These are phyloP conservation scores for Phytopythium chamaehyphon DNA, from an alignment of 352 stramenopile genomes.

Conservation along the genomic window DNA sequence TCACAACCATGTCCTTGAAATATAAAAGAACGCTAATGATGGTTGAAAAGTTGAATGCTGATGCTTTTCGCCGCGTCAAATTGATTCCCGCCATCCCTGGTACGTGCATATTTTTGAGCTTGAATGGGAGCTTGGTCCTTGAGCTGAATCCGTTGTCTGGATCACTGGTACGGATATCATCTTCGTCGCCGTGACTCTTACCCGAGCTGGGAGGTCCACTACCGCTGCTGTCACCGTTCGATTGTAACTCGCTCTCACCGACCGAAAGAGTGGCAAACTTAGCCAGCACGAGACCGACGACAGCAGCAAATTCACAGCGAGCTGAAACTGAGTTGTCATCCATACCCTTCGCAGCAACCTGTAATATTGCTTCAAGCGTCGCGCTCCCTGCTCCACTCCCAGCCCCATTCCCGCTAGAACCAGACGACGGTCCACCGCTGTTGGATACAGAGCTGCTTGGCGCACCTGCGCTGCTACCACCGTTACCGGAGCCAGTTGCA, in stretches of 20 bases:
- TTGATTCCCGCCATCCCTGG: constrained; percentile 56
- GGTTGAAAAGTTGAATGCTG: constrained; percentile 62
- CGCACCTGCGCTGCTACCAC: constrained; percentile 7
- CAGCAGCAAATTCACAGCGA: constrained; percentile 7
- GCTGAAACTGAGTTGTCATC: constrained; percentile 50
- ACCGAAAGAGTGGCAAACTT: constrained; percentile 58
- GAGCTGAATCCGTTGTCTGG: constrained; percentile 5
- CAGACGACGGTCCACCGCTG: background rate
- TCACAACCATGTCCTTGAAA: constrained; percentile 69
- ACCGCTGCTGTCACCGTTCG: constrained; percentile 9
- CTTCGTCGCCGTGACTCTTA: constrained; percentile 8
- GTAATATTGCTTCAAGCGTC: constrained; percentile 66
- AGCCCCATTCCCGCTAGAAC: constrained; percentile 5
- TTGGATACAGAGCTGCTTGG: background rate
- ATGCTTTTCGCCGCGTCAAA: constrained; percentile 53
- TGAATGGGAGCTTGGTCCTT: constrained; percentile 71
- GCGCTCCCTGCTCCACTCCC: constrained; percentile 16
- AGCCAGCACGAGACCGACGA: constrained; percentile 73
- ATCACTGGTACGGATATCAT: constrained; percentile 8
- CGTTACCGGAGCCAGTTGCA: constrained; percentile 6
- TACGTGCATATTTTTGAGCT: constrained; percentile 52
- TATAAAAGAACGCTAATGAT: constrained; percentile 72
- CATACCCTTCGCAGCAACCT: constrained; percentile 70
- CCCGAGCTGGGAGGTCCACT: constrained; percentile 10
- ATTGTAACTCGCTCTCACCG: constrained; percentile 40